Percentiles rank a stretch among this genome's conserved stretches.
Evolutionary conservation across 2,329 filamentous ascomycete genomes (phyloP).

Genomic region (Hypoxylon sp.): DNA sequence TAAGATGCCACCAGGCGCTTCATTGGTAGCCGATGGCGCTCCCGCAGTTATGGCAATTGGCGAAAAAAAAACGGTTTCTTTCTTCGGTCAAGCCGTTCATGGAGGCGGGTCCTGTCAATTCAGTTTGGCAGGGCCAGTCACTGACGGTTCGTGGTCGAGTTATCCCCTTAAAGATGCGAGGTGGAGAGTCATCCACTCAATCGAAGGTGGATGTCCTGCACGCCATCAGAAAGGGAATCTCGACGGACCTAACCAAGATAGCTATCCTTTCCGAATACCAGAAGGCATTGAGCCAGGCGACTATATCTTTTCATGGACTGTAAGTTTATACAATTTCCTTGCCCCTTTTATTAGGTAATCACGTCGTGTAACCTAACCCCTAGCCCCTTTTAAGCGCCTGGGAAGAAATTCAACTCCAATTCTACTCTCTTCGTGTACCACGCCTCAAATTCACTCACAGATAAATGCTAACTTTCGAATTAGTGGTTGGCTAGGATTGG

Average conservation of each 20-base stretch:
- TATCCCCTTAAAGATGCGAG: constrained; percentile 60
- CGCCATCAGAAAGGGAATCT: constrained; percentile 59
- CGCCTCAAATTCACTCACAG: no score
- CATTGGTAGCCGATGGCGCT: constrained; percentile 51
- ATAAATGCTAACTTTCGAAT: no score
- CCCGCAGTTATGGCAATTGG: constrained; percentile 67
- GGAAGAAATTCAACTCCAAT: neutral
- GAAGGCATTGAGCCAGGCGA: constrained; percentile 66
- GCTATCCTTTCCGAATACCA: constrained; percentile 68
- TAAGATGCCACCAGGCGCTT: constrained; percentile 58
- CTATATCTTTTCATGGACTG: constrained; percentile 75
- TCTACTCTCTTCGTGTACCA: no score
- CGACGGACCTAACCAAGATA: constrained; percentile 52
- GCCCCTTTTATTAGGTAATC: neutral
- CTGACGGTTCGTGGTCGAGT: constrained; percentile 55
- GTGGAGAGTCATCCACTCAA: constrained; percentile 77
- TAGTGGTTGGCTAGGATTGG: constrained; percentile 72
- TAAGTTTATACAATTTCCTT: constrained; percentile 21
- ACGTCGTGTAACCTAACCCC: no score
- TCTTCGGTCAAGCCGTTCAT: constrained; percentile 70
- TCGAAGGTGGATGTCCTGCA: constrained; percentile 73
- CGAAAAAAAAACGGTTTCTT: constrained; percentile 41
- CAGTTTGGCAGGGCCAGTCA: constrained; percentile 59
- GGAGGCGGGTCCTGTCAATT: constrained; percentile 81
- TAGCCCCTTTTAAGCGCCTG: neutral